These are phyloP conservation scores for Strobilomyces echinocephalus DNA, from an alignment of 768 basidiomycete species.

Conservation along the genomic window DNA sequence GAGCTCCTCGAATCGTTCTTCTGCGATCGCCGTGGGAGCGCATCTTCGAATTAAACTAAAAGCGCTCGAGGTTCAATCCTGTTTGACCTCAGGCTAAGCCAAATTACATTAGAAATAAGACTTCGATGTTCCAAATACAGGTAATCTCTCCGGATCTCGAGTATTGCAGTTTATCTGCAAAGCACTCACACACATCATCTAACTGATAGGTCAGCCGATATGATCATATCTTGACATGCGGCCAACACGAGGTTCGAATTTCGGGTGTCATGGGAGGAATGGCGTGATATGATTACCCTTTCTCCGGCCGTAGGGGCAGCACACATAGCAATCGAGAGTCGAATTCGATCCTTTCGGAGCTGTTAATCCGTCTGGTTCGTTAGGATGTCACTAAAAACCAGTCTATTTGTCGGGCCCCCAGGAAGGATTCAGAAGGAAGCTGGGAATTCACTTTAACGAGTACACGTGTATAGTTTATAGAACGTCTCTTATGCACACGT, in stretches of 20 bases:
- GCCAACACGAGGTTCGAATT: slow-evolving; percentile 21
- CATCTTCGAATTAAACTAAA: neutral
- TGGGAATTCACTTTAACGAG: neutral
- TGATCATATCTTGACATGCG: slow-evolving; percentile 21
- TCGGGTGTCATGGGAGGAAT: slow-evolving; percentile 8
- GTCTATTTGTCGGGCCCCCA: neutral
- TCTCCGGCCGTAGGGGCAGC: slow-evolving; percentile 1
- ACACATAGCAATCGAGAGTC: neutral
- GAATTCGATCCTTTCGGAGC: slow-evolving; percentile 17
- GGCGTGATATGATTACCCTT: neutral
- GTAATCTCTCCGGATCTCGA: neutral
- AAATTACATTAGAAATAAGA: too few relatives aligned
- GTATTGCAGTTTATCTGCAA: neutral
- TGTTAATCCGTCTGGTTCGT: neutral
- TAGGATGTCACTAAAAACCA: neutral
- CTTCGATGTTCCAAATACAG: neutral
- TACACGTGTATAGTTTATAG: slow-evolving; percentile 3
- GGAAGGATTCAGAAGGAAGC: too few relatives aligned
- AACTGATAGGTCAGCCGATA: slow-evolving; percentile 18
- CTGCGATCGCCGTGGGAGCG: slow-evolving; percentile 14
- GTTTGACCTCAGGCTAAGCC: neutral
- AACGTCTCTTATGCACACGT: neutral
- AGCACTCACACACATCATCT: neutral
- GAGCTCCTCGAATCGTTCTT: neutral
- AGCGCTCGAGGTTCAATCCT: slow-evolving; percentile 6